Evolutionary conservation across 176 grass and related monocot genomes (phyloP).

Genomic region (Coix lacrymajobi): DNA sequence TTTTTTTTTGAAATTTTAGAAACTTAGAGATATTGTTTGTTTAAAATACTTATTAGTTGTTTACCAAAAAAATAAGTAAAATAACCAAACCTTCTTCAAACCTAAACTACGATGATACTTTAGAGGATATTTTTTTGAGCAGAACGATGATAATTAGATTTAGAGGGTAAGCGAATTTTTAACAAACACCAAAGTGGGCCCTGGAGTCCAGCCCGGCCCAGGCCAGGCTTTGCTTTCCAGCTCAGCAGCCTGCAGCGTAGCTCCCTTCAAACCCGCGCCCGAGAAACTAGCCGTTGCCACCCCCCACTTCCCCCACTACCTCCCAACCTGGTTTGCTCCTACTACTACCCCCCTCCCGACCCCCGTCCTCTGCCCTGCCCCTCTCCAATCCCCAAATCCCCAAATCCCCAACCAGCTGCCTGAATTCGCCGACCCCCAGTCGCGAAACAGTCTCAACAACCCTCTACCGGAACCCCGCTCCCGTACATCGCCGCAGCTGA

Average conservation of each 20-base stretch:
- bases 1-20: too few species aligned
- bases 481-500: not conserved
- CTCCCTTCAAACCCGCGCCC: conserved; percentile 34
- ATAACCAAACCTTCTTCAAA: too few species aligned
- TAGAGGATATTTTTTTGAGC: too few species aligned
- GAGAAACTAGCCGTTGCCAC: conserved; percentile 62
- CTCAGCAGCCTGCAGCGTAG: conserved; percentile 12
- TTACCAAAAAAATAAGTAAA: too few species aligned
- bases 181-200: not conserved
- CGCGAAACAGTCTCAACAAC: not conserved
- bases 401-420: not conserved
- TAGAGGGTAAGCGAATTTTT: too few species aligned
- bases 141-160: too few species aligned
- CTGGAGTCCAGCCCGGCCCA: not conserved
- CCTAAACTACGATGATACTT: too few species aligned
- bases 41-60: too few species aligned
- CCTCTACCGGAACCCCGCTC: not conserved
- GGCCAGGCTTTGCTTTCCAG: not conserved
- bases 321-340: not conserved
- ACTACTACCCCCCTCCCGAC: not conserved
- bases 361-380: not conserved
- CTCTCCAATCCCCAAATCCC: conserved; percentile 23
- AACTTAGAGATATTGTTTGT: too few species aligned
- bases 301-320: conserved; percentile 18
- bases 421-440: not conserved